phyloP scores from a whole-genome alignment of 2,329 filamentous ascomycete genomes.

The Aspergillus aculeatus region DNA sequence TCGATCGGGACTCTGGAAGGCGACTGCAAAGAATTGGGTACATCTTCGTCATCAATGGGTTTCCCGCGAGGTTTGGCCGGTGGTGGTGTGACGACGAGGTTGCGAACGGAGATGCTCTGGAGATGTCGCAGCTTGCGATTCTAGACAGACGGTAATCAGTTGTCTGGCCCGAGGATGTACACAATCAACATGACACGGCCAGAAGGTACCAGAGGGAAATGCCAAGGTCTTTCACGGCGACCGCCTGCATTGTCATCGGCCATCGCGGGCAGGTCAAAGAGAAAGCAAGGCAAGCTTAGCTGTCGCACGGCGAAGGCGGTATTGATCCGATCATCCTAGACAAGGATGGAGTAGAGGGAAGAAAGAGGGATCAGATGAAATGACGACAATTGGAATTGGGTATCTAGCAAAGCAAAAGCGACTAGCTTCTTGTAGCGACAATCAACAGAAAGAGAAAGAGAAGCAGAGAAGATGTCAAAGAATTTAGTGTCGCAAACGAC shows the following conservation, averaged over 20 bases:
- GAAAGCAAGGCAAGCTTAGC: slow-evolving; percentile 12
- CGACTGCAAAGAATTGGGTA: slow-evolving; percentile 65
- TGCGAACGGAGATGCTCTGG: slow-evolving; percentile 81
- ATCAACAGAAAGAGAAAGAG: no score
- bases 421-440: no score
- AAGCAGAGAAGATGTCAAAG: not conserved
- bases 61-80: slow-evolving; percentile 52
- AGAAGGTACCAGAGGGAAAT: slow-evolving; percentile 50
- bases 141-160: slow-evolving; percentile 42
- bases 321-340: slow-evolving; percentile 21
- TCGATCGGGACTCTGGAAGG: slow-evolving; percentile 64
- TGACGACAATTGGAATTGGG: not conserved
- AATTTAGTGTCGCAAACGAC: not conserved
- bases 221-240: slow-evolving; percentile 50
- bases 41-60: slow-evolving; percentile 74
- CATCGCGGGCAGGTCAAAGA: slow-evolving; percentile 19
- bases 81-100: slow-evolving; percentile 67
- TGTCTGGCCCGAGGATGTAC: not conserved
- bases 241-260: slow-evolving; percentile 28
- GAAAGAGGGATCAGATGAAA: not conserved
- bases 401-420: no score
- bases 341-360: not conserved
- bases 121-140: slow-evolving; percentile 89
- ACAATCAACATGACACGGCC: not conserved
- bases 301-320: slow-evolving; percentile 4